These are phyloP conservation scores for Lentinula lateritia DNA, from an alignment of 768 basidiomycete species.

Conservation along the genomic window DNA sequence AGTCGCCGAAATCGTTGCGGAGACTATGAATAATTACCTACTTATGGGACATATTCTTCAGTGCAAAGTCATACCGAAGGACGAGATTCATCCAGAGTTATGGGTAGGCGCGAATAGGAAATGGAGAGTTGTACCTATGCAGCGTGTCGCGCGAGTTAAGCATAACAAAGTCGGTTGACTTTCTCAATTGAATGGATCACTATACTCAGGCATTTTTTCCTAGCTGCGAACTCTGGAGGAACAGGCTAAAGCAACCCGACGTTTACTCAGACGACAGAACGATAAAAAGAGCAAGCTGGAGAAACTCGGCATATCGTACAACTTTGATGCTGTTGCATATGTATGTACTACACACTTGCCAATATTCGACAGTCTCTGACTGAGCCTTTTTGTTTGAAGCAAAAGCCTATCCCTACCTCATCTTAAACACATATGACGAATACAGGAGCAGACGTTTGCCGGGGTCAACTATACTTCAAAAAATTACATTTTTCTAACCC, in stretches of 20 bases:
- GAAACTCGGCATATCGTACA: slow-evolving; percentile 81
- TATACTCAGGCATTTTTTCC: neutral
- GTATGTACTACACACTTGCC: slow-evolving; percentile 39
- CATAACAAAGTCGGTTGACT: slow-evolving; percentile 73
- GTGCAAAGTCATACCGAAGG: slow-evolving; percentile 86
- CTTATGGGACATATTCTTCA: slow-evolving; percentile 90
- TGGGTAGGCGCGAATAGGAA: slow-evolving; percentile 98
- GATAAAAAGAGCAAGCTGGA: slow-evolving; percentile 74
- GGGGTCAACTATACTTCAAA: no score
- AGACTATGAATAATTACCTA: slow-evolving; percentile 99
- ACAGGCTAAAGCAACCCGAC: slow-evolving; percentile 55
- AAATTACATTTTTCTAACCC: no score
- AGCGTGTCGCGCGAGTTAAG: slow-evolving; percentile 60
- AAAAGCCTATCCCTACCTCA: neutral
- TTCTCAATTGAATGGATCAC: neutral
- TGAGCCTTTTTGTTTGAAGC: neutral
- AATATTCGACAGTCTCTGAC: neutral
- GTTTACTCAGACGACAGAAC: slow-evolving; percentile 73
- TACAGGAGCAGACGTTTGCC: no score
- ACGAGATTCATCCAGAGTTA: slow-evolving; percentile 85
- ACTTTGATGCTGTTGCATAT: slow-evolving; percentile 77
- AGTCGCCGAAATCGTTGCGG: slow-evolving; percentile 92
- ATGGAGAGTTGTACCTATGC: slow-evolving; percentile 73
- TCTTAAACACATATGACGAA: neutral
- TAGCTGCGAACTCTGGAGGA: slow-evolving; percentile 74